Evolutionary conservation across 352 stramenopile genomes (phyloP).

Genomic region (Globisporangium cederbergense): DNA sequence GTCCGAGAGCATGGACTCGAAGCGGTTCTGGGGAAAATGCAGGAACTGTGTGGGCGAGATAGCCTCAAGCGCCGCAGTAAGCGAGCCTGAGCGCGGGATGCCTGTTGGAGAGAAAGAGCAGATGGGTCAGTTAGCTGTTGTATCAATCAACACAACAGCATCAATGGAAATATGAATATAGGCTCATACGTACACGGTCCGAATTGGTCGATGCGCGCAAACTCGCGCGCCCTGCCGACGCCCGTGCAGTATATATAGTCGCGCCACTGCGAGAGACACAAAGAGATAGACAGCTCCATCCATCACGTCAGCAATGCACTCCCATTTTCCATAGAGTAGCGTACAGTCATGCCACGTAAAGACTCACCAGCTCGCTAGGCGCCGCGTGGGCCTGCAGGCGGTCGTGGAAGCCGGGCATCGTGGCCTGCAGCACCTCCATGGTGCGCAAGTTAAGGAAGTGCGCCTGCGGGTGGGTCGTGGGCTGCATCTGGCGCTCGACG

Average conservation of each 20-base stretch:
- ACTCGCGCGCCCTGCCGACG: conserved; percentile 56
- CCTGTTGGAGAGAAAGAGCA: conserved; percentile 21
- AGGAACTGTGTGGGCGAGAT: conserved; percentile 80
- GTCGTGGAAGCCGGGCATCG: conserved; percentile 77
- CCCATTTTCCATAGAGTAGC: background rate
- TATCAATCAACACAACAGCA: background rate
- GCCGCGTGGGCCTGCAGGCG: conserved; percentile 55
- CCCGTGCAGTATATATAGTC: conserved; percentile 85
- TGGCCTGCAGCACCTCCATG: conserved; percentile 90
- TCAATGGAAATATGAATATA: background rate
- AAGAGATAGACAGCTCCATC: background rate
- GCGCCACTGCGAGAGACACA: conserved; percentile 47
- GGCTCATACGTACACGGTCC: conserved; percentile 40
- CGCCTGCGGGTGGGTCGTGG: conserved; percentile 82
- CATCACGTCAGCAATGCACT: background rate
- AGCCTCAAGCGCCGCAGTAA: conserved; percentile 18
- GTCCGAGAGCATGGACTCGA: conserved; percentile 59
- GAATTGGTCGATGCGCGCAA: conserved; percentile 82
- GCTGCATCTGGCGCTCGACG: no score
- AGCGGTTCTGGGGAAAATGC: conserved; percentile 84
- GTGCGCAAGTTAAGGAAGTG: conserved; percentile 94
- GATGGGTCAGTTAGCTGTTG: background rate
- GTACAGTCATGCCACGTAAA: background rate
- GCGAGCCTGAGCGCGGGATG: conserved; percentile 34
- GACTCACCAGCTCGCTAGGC: conserved; percentile 54